Evolutionary conservation across 768 basidiomycete species (phyloP), one percentile per base, ranked within the genome.

Genomic region (Mycena albidolilacea): DNA sequence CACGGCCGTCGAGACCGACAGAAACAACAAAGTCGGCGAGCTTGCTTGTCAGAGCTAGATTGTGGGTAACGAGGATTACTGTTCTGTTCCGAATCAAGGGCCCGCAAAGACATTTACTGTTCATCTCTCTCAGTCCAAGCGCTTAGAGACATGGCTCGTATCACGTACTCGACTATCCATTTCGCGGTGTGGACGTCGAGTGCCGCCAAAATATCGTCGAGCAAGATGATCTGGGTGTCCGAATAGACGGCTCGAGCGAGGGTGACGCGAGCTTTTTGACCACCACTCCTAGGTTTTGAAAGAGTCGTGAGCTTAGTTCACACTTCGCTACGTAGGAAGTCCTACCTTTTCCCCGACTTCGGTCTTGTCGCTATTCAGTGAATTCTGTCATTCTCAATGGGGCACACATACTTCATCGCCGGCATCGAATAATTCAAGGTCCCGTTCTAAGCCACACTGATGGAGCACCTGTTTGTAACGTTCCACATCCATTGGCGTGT

Each of bases 181-280:
- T 92, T 90, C 0, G 96, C 93, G 0, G 95, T 97, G 75, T 92
- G 91, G 1, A 91, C 92, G 78, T 92, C 91, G 35, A 92, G 79
- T 5, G 91, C 91, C 21, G 89, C 90, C 37, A 92, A 81, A 14
- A 93, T 88, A 77, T 95, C 93, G 75, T 95, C 94, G 58, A 95
- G 81, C 14, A 95, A 80, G 11, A 95, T 77, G 19, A 90, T 88
- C n/a, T 90, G 79, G 0, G 93, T 89, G 23, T 81, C 80, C 2
- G 86, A 86, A 66, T 88, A 87, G 1, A 87, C 80, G 12, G 86
- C 86, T 39, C 87, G 79, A 30, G 87, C 86, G 5, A 88, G 81
- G 1, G 87, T 87, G 17, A 88, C 77, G 23, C 87, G 80, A n/a
- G 59, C 38, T 17, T 59, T 43, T 43, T 43, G 41, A 35, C 87